Conservation (phyloP, 2,329 filamentous ascomycete species). For the Curvularia sp. region DNA sequence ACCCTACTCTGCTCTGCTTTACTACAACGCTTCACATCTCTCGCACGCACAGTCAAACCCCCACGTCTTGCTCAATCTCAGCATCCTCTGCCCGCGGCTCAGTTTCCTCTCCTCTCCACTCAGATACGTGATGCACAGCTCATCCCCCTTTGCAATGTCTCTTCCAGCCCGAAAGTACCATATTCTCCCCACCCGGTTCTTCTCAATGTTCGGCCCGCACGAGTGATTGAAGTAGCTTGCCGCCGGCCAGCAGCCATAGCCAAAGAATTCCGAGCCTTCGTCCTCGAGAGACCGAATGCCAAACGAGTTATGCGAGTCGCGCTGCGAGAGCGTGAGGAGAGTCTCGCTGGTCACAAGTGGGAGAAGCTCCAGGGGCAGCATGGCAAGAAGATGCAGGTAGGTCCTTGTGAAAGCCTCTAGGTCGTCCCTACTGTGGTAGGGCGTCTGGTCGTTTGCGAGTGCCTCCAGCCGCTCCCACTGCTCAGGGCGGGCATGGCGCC, state of each 20-base stretch:
- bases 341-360: conserved; percentile 44
- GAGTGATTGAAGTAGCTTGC: conserved; percentile 60
- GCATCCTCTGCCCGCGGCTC: conserved; percentile 47
- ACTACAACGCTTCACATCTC: conserved; percentile 43
- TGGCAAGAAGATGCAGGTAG: conserved; percentile 54
- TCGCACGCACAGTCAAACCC: conserved; percentile 56
- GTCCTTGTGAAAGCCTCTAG: conserved; percentile 51
- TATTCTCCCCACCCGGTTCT: conserved; percentile 50
- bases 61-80: conserved; percentile 53
- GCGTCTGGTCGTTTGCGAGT: conserved; percentile 52
- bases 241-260: conserved; percentile 56
- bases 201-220: conserved; percentile 55
- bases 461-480: conserved; percentile 46
- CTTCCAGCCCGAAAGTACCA: conserved; percentile 53
- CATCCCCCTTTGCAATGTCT: conserved; percentile 50
- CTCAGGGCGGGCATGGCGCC: conserved; percentile 37
- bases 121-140: conserved; percentile 59
- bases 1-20: not conserved
- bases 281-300: conserved; percentile 56
- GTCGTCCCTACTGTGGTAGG: conserved; percentile 53
- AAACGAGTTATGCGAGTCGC: conserved; percentile 58
- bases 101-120: conserved; percentile 57
- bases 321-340: conserved; percentile 47
- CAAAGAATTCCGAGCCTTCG: conserved; percentile 58
- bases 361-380: conserved; percentile 50